phyloP scores from a whole-genome alignment of 73 alveolate genomes.

The Blepharisma japonicum region DNA sequence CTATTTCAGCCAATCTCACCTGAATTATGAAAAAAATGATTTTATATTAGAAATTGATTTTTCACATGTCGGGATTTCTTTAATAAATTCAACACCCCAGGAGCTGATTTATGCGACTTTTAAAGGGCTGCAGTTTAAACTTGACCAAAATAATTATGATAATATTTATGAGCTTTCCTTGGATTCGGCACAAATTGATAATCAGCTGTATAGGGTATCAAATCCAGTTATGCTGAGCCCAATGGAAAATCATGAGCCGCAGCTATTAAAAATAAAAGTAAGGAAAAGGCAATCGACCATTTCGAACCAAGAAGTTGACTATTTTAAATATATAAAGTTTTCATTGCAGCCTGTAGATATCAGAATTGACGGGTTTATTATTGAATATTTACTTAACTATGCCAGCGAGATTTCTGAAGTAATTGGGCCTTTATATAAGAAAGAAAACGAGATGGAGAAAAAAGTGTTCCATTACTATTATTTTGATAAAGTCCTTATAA shows the following conservation, averaged over 20 bases:
- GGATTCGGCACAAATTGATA: slow-evolving; percentile 6
- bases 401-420: background rate
- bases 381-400: background rate
- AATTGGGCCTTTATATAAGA: background rate
- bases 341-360: slow-evolving; percentile 11
- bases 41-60: background rate
- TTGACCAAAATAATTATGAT: background rate
- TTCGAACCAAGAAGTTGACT: slow-evolving; percentile 23
- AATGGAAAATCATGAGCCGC: background rate
- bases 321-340: background rate
- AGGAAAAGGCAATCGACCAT: background rate
- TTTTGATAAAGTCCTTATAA: slow-evolving; percentile 7
- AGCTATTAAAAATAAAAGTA: background rate
- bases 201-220: slow-evolving; percentile 2
- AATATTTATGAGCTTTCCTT: background rate
- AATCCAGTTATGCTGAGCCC: slow-evolving; percentile 3
- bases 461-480: slow-evolving; percentile 1
- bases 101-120: slow-evolving; percentile 19
- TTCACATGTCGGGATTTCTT: background rate
- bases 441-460: background rate
- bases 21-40: background rate
- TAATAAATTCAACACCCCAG: background rate
- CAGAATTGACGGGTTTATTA: slow-evolving; percentile 21
- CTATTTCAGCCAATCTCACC: background rate
- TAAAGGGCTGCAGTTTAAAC: background rate